Evolutionary conservation across 345 rosid genomes (phyloP).

Genomic region (Excoecaria agallocha): DNA sequence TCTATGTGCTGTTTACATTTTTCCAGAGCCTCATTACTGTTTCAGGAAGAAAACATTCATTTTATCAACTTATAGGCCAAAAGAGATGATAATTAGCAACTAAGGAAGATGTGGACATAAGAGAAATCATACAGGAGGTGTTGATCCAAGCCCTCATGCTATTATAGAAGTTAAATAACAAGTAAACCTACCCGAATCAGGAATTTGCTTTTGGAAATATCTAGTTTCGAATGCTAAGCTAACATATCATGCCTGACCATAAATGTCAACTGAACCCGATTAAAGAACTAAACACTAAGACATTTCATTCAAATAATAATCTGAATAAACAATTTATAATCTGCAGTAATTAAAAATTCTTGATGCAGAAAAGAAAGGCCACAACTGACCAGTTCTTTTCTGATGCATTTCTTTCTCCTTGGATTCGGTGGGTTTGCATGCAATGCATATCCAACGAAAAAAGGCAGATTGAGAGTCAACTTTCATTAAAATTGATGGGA

Average conservation of each 20-base stretch:
- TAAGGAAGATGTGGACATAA: not conserved
- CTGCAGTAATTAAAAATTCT: too few relatives aligned
- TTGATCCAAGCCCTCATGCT: not conserved
- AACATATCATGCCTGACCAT: not conserved
- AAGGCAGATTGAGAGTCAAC: not conserved
- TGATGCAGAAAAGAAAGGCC: too few relatives aligned
- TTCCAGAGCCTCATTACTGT: slow-evolving; percentile 62
- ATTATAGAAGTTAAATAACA: not conserved
- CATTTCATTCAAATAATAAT: not conserved
- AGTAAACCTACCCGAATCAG: not conserved
- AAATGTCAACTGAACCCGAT: not conserved
- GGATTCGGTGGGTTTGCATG: not conserved
- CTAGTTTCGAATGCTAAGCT: not conserved
- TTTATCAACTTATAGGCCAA: slow-evolving; percentile 6
- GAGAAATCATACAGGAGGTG: not conserved
- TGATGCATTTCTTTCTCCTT: too few relatives aligned
- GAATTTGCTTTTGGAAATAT: not conserved
- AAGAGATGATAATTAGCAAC: not conserved
- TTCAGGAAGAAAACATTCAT: slow-evolving; percentile 18
- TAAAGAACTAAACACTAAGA: not conserved
- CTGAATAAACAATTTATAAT: not conserved
- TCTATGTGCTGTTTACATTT: slow-evolving; percentile 69
- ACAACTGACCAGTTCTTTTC: too few relatives aligned
- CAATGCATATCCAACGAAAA: not conserved
- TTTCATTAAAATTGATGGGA: not conserved